These are phyloP conservation scores for Pseudopithomyces maydicus DNA, from an alignment of 2,329 filamentous ascomycete genomes.

Conservation along the genomic window DNA sequence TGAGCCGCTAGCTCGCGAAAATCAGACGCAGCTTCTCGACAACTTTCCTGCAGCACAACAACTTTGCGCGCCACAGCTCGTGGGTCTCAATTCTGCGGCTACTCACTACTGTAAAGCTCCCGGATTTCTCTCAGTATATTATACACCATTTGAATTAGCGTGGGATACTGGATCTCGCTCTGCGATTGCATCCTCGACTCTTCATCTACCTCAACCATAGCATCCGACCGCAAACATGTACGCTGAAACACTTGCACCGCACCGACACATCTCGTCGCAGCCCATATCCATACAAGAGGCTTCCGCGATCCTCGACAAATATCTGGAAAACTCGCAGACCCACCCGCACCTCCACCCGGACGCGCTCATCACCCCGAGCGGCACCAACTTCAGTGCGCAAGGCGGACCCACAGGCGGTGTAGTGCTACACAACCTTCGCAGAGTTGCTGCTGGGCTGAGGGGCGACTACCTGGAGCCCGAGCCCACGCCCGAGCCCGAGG, in stretches of 20 bases:
- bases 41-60: background rate
- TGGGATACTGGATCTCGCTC: too few relatives aligned
- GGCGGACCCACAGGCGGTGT: slow-evolving; percentile 53
- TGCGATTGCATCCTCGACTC: background rate
- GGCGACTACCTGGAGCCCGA: slow-evolving; percentile 57
- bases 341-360: slow-evolving; percentile 56
- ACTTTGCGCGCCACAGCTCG: background rate
- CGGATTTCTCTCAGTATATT: too few relatives aligned
- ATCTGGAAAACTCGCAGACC: slow-evolving; percentile 46
- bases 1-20: slow-evolving; percentile 2
- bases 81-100: background rate
- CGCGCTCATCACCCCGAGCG: slow-evolving; percentile 49
- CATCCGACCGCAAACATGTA: slow-evolving; percentile 29
- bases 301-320: slow-evolving; percentile 44
- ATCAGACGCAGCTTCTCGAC: slow-evolving; percentile 8
- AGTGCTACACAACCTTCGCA: slow-evolving; percentile 58
- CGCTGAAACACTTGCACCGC: slow-evolving; percentile 44
- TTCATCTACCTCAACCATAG: background rate
- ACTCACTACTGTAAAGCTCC: background rate
- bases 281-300: slow-evolving; percentile 42
- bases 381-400: slow-evolving; percentile 49
- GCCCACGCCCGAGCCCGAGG: slow-evolving; percentile 47
- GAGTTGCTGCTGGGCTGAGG: slow-evolving; percentile 57
- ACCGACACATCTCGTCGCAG: slow-evolving; percentile 35
- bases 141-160: too few relatives aligned